Percentiles rank a stretch among this genome's conserved stretches.
These are phyloP conservation scores for Penicillium sp. DNA, from an alignment of 2,329 filamentous ascomycete species.

Conservation along the genomic window DNA sequence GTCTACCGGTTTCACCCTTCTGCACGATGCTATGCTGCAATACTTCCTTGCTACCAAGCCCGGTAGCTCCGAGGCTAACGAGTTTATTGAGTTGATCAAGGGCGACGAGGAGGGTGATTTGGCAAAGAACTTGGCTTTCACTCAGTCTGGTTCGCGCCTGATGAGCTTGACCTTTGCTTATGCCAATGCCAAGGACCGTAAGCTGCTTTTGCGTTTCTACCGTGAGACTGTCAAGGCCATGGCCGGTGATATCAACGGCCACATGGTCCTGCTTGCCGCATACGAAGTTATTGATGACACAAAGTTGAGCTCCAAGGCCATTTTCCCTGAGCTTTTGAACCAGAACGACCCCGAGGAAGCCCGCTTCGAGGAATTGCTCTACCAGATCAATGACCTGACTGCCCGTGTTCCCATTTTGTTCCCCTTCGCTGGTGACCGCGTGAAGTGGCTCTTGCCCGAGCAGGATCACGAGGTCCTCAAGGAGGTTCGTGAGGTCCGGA, in stretches of 20 bases:
- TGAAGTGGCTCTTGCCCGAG: slow-evolving; percentile 63
- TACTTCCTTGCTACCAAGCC: slow-evolving; percentile 81
- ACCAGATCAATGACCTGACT: slow-evolving; percentile 45
- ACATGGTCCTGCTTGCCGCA: slow-evolving; percentile 78
- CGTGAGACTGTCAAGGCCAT: slow-evolving; percentile 86
- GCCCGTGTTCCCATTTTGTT: slow-evolving; percentile 72
- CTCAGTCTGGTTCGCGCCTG: slow-evolving; percentile 79
- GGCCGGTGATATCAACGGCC: slow-evolving; percentile 75
- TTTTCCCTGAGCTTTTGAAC: slow-evolving; percentile 82
- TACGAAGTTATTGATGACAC: slow-evolving; percentile 96
- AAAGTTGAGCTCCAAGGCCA: slow-evolving; percentile 78
- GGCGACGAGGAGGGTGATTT: slow-evolving; percentile 88
- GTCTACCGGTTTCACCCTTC: slow-evolving; percentile 93
- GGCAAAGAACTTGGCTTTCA: slow-evolving; percentile 95
- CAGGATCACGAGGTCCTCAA: slow-evolving; percentile 69
- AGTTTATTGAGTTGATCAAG: slow-evolving; percentile 88
- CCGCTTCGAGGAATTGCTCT: slow-evolving; percentile 46
- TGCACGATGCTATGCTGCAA: slow-evolving; percentile 97
- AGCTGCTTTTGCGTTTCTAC: slow-evolving; percentile 82
- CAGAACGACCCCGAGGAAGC: slow-evolving; percentile 53
- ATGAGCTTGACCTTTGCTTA: slow-evolving; percentile 80
- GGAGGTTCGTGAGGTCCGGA: slow-evolving; percentile 76
- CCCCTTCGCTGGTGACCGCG: slow-evolving; percentile 66
- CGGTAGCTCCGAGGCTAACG: slow-evolving; percentile 77
- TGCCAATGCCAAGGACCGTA: slow-evolving; percentile 88